These are phyloP conservation scores for Pichia ethanolica DNA, from an alignment of 805 yeast species.

Conservation along the genomic window DNA sequence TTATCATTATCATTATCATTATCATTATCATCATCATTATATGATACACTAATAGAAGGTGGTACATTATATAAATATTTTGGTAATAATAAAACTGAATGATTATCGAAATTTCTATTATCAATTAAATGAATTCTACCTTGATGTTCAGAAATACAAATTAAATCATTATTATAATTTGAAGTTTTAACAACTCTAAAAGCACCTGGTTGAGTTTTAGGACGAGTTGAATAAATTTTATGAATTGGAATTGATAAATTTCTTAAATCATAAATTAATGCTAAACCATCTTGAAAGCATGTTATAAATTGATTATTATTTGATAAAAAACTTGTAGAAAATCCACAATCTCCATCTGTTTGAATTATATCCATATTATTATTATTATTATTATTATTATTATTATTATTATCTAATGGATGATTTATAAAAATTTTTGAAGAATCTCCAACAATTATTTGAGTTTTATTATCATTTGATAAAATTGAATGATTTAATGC, in stretches of 20 bases:
- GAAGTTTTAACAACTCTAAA: slow-evolving; percentile 44
- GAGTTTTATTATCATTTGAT: slow-evolving; percentile 53
- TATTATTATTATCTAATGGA: slow-evolving; percentile 23
- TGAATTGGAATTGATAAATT: slow-evolving; percentile 46
- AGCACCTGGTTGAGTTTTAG: slow-evolving; percentile 36
- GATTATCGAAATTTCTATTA: slow-evolving; percentile 62
- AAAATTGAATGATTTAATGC: slow-evolving; percentile 70
- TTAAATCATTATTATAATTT: slow-evolving; percentile 63
- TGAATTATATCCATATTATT: slow-evolving; percentile 30
- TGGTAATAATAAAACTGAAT: slow-evolving; percentile 70
- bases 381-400: slow-evolving; percentile 10
- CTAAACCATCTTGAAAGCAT: slow-evolving; percentile 80
- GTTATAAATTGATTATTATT: slow-evolving; percentile 69
- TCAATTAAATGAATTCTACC: slow-evolving; percentile 84
- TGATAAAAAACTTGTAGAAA: slow-evolving; percentile 73
- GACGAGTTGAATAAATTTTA: slow-evolving; percentile 53
- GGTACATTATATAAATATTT: slow-evolving; percentile 14
- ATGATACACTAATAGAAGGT: neutral
- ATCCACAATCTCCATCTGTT: slow-evolving; percentile 70
- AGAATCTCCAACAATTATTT: slow-evolving; percentile 74
- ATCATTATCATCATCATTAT: slow-evolving; percentile 16
- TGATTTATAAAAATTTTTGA: slow-evolving; percentile 54
- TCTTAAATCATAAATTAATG: slow-evolving; percentile 70
- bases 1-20: neutral
- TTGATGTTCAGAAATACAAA: slow-evolving; percentile 75